Evolutionary conservation across 2,329 filamentous ascomycete species (phyloP), one percentile per base, ranked within the genome.

Genomic region (Seiridium cupressi): DNA sequence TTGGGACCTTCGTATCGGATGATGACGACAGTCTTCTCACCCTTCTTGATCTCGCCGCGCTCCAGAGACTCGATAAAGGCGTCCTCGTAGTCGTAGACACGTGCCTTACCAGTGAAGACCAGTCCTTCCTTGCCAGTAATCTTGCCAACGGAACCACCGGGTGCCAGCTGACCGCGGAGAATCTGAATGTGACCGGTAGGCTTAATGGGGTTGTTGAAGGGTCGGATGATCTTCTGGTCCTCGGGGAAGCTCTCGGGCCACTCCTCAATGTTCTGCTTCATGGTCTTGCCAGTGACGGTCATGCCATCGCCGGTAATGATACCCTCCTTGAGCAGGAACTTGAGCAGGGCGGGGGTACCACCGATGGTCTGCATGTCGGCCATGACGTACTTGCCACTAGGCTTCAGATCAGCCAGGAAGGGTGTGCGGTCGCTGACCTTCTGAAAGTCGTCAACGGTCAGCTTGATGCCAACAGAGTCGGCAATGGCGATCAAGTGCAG

Each of bases 51-150:
- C 66, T 89, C 82, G 58, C 92, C 91, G 49, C 83, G 80, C 76
- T 90, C 89, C 11, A 97, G 82, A 0, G 92, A 91, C 35, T 83
- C 79, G 72, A 96, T 91, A 67, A 97, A 89, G 69, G 89, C 84
- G 67, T 88, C 83, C 76, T 97, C 93, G 65, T 92, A 91, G 76
- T 97, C 84, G 74, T 93, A 97, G 64, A 93, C 91, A 47, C 87
- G 84, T 3, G 93, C 93, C 71, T 88, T 91, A 61, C 93, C 93
- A 10, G 83, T 87, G 76, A 97, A 97, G 9, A 79, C 81, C 13
- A 92, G 84, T n/a, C 93, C 93, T 76, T 97, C 93, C 78, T 97
- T 97, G 55, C 93, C 93, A 0, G 93, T 97, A 74, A 97, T 97
- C 77, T 97, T 97, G 63, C 92, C 93, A 9, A 97, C 93, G 1